Conservation (phyloP, 352 stramenopile species). For the Phytophthora syringae region DNA sequence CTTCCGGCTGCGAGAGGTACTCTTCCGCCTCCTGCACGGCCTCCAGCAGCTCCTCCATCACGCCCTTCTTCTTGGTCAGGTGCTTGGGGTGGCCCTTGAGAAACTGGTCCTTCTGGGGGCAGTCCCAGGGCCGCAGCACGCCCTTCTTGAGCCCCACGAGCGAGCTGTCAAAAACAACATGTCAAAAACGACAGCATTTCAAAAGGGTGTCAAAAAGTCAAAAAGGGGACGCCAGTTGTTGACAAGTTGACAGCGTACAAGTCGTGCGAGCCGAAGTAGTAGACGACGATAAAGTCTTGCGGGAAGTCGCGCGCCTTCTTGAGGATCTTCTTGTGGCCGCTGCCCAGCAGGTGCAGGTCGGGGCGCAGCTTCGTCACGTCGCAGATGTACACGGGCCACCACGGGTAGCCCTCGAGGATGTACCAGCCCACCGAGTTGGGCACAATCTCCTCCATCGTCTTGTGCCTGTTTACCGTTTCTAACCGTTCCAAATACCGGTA, state of each 20-base stretch:
- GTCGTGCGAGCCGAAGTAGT: slow-evolving; percentile 85
- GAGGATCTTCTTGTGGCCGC: slow-evolving; percentile 70
- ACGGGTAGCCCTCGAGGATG: slow-evolving; percentile 86
- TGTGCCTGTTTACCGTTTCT: slow-evolving; percentile 8
- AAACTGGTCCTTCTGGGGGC: slow-evolving; percentile 66
- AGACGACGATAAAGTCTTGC: slow-evolving; percentile 76
- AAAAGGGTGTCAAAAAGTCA: background rate
- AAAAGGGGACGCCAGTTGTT: background rate
- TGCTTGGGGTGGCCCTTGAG: slow-evolving; percentile 75
- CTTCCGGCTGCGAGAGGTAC: slow-evolving; percentile 75
- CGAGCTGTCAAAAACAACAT: slow-evolving; percentile 35
- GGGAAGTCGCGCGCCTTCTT: slow-evolving; percentile 80
- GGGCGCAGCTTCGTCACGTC: slow-evolving; percentile 78
- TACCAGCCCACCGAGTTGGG: slow-evolving; percentile 85
- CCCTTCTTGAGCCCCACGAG: slow-evolving; percentile 69
- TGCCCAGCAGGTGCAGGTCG: slow-evolving; percentile 69
- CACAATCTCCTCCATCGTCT: slow-evolving; percentile 28
- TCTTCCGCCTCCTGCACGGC: slow-evolving; percentile 81
- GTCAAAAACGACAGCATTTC: background rate
- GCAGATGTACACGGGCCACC: slow-evolving; percentile 89
- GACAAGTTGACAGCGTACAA: slow-evolving; percentile 80
- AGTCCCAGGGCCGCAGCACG: slow-evolving; percentile 77
- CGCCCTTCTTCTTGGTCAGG: slow-evolving; percentile 69
- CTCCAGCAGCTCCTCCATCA: slow-evolving; percentile 52
- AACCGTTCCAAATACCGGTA: background rate